A percentile compares a stretch with the other conserved stretches of the same genome.
Evolutionary conservation across 2,329 filamentous ascomycete genomes (phyloP).

Genomic region (Cryphonectria naterciae): DNA sequence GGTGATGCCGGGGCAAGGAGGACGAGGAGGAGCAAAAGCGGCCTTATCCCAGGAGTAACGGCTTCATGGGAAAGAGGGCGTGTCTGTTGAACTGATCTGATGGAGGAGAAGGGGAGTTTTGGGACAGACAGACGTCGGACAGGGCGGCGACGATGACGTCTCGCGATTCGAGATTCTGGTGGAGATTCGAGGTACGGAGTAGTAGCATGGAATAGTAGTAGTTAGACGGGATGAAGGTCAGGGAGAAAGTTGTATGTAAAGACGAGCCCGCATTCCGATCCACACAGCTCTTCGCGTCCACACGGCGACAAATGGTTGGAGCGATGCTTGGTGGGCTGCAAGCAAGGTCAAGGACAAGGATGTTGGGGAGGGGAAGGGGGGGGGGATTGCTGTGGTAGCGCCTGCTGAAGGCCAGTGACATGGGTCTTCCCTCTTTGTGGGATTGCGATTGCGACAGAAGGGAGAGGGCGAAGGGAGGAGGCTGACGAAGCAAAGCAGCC

Average conservation of each 20-base stretch:
- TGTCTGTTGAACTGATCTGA: neutral
- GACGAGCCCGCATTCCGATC: neutral
- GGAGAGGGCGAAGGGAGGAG: neutral
- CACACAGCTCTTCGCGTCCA: constrained; percentile 4
- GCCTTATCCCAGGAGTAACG: constrained; percentile 27
- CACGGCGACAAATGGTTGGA: constrained; percentile 5
- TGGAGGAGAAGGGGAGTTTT: neutral
- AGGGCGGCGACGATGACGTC: constrained; percentile 17
- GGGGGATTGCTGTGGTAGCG: neutral
- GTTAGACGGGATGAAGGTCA: neutral
- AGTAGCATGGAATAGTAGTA: neutral
- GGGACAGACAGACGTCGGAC: neutral
- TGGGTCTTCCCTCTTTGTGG: constrained; percentile 8
- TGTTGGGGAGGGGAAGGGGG: neutral
- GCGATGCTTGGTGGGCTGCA: constrained; percentile 1
- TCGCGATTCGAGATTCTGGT: constrained; percentile 13
- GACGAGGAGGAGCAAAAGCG: neutral
- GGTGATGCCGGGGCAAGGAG: constrained; percentile 5
- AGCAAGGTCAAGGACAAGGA: neutral
- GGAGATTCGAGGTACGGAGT: constrained; percentile 17
- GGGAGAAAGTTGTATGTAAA: constrained; percentile 3
- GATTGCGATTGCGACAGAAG: constrained; percentile 1
- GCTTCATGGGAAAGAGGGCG: constrained; percentile 26
- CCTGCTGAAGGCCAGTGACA: constrained; percentile 16
- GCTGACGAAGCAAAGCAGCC: constrained; percentile 5